Evolutionary conservation across 2,329 filamentous ascomycete species (phyloP).

Genomic region (Alternaria gaisen): DNA sequence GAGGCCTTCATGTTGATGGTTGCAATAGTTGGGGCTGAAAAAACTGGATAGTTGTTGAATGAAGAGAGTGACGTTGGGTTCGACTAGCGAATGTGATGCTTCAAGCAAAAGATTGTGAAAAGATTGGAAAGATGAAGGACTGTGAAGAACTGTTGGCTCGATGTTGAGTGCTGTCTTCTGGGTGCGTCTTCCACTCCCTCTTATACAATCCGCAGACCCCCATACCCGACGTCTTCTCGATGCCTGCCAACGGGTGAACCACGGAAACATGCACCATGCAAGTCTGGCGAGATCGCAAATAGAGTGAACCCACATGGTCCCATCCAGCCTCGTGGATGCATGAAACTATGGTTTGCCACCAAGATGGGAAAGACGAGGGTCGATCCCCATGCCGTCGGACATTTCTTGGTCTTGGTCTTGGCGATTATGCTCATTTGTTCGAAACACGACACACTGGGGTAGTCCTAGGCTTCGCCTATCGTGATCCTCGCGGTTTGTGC

Average conservation of each 20-base stretch:
- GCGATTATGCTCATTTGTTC: slow-evolving; percentile 25
- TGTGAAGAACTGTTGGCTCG: slow-evolving; percentile 27
- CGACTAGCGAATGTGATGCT: slow-evolving; percentile 32
- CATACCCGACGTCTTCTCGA: slow-evolving; percentile 2
- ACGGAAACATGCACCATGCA: background rate
- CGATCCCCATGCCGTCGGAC: slow-evolving; percentile 18
- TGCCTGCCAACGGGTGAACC: background rate
- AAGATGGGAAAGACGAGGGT: slow-evolving; percentile 13
- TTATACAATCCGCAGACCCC: slow-evolving; percentile 22
- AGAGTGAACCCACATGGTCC: slow-evolving; percentile 14
- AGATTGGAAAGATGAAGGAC: slow-evolving; percentile 14
- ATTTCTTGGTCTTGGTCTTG: slow-evolving; percentile 6
- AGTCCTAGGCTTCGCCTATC: slow-evolving; percentile 20
- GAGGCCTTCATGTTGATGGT: slow-evolving; percentile 46
- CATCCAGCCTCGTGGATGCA: slow-evolving; percentile 5
- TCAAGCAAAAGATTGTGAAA: slow-evolving; percentile 29
- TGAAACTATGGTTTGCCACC: slow-evolving; percentile 19
- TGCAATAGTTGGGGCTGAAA: slow-evolving; percentile 14
- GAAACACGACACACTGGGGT: slow-evolving; percentile 26
- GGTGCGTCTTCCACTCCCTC: slow-evolving; percentile 10
- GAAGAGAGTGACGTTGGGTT: slow-evolving; percentile 24
- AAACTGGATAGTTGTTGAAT: slow-evolving; percentile 13
- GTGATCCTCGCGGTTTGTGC: slow-evolving; percentile 6
- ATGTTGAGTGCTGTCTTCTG: slow-evolving; percentile 23
- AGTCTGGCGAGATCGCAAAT: slow-evolving; percentile 6